Evolutionary conservation across 1,284 basidiomycete species (phyloP).

Genomic region (Rhodotorula sp.): DNA sequence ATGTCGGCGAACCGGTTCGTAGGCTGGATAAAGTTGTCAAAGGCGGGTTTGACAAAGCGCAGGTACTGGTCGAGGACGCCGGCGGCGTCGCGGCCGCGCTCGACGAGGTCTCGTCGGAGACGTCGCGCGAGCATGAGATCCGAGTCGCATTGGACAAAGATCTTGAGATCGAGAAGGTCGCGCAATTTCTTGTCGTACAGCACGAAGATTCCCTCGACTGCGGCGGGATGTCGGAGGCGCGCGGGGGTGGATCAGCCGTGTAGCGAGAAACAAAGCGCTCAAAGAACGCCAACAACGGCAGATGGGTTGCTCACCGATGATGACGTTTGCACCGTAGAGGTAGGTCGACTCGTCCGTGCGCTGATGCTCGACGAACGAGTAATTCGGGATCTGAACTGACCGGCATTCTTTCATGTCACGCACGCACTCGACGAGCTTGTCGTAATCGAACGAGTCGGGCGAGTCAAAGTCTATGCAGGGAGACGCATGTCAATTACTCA

Average conservation of each 20-base stretch:
- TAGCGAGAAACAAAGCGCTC: neutral
- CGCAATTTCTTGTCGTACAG: constrained; percentile 70
- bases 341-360: constrained; percentile 82
- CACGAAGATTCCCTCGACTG: constrained; percentile 81
- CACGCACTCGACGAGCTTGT: constrained; percentile 81
- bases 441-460: constrained; percentile 89
- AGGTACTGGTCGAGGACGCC: constrained; percentile 83
- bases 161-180: constrained; percentile 84
- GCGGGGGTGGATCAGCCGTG: neutral
- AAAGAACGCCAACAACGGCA: neutral
- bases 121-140: constrained; percentile 96
- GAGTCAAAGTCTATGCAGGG: constrained; percentile 74
- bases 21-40: constrained; percentile 92
- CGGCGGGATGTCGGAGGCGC: too few species aligned
- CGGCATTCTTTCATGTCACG: constrained; percentile 76
- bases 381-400: constrained; percentile 72
- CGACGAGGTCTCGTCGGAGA: constrained; percentile 80
- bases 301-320: constrained; percentile 45
- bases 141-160: constrained; percentile 66
- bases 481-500: too few species aligned
- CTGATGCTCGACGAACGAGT: constrained; percentile 91
- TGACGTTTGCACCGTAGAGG: constrained; percentile 92
- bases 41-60: constrained; percentile 61
- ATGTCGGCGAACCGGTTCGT: constrained; percentile 85
- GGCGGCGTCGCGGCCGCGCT: constrained; percentile 79